Evolutionary conservation across 345 rosid genomes (phyloP), one percentile per base, ranked within the genome.

Genomic region (Abelmoschus esculentus): DNA sequence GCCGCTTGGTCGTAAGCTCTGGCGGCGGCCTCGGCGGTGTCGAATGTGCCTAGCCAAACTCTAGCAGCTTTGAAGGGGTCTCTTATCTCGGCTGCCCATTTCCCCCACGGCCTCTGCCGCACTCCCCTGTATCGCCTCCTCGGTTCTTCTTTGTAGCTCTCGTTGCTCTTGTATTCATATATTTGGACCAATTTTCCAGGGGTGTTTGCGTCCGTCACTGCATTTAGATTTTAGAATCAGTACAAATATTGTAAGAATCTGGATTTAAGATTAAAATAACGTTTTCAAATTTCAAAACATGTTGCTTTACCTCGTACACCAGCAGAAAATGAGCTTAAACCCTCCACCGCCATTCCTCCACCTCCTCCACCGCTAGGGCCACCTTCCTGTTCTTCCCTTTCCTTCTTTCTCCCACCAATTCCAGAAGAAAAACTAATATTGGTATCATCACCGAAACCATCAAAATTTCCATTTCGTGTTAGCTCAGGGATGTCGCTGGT

Each of bases 81-180:
- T 66, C 98, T 74, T 50, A 92, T 92, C 78, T 92, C 98, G 2
- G 98, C 98, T 1, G 98, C 98, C 98, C 98, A 92, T 64, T 92
- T 92, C 0, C 96, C 96, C 98, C 98, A 92, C 1, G 98, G 96
- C 73, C 98, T 79, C 71, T 86, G 96, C 72, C 98, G 85, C 63
- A 92, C 96, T 75, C 98, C 98, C 49, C 98, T 80, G 72, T 90
- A 92, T 76, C 79, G 86, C 62, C 97, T 83, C 36, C 82, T 70
- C 19, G 87, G 83, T 67, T 83, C 86, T 54, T 73, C 80, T 52
- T 71, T 67, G 53, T 63, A 22, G 7, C 4, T 61, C 29, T 71
- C 81, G n/a, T 68, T 42, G 36, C 57, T 52, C n/a, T 49, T 68
- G 67, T 86, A 88, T 54, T 85, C 98, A 19, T 88, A 88, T 32